Evolutionary conservation across 1,284 basidiomycete genomes (phyloP), one percentile per base, ranked within the genome.

Genomic region (Puccinia hordei): DNA sequence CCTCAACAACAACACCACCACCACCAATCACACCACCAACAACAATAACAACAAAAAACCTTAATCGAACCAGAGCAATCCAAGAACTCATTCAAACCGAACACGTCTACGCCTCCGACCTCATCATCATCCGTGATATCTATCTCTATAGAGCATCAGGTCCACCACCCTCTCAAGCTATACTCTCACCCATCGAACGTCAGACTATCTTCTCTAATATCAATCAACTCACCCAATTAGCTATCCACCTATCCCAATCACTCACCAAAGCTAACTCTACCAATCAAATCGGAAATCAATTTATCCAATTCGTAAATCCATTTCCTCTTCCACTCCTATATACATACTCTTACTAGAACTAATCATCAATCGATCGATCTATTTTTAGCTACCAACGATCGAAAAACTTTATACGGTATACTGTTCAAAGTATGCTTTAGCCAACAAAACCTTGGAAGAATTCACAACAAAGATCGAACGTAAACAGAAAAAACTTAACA

Each of bases 141-240:
- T 78, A 78, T 57, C 46, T 69, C 30, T 41, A 38, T 38, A 15
- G 57, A 38, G 53, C 75, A 59, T 33, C 75, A 8, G 51, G 65
- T 12, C 65, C 63, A 15, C 63, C 73, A 1, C 73, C 73, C 15
- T 2, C 41, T 1, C 38, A 17, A 35, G 49, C 75, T 1, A 30
- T 46, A 2, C 63, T 78, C 24, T 69, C 75, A 8, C 13, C 13
- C 13, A 9, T 12, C 19, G 75, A 78, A 38, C 63, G 65, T 17
- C 49, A 55, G 22, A 59, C 53, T 13, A 78, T 78, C 33, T 78
- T 78, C 38, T 68, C 63, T 10, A 78, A 78, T 22, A 57, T 78
- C 19, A 22, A 8, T 15, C 57, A 69, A 24, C 49, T 78, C 51
- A 27, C 63, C 24, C 33, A 33, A 13, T 65, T 78, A 4, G 63